Percentiles rank a stretch among this genome's conserved stretches.
Evolutionary conservation across 495 filamentous ascomycete species (phyloP).

Genomic region (Xylaria telfairii): DNA sequence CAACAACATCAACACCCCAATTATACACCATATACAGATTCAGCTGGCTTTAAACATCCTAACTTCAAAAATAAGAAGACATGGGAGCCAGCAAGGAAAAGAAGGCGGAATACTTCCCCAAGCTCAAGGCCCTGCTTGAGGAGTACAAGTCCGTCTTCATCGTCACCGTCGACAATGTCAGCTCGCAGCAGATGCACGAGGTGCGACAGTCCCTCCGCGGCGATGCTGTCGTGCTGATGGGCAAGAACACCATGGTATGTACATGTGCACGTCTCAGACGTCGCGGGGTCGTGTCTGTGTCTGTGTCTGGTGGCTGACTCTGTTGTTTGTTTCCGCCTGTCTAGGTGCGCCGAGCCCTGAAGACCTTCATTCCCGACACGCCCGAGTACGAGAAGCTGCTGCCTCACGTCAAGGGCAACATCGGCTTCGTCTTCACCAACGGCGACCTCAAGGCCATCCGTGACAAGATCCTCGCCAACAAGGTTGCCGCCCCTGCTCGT

Average conservation of each 20-base stretch:
- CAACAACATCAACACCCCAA: conserved; percentile 24
- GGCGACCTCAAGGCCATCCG: conserved; percentile 87
- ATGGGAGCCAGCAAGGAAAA: conserved; percentile 97
- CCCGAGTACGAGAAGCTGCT: conserved; percentile 98
- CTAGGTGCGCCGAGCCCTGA: conserved; percentile 93
- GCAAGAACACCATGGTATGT: conserved; percentile 98
- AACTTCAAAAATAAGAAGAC: conserved; percentile 93
- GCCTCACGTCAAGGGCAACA: conserved; percentile 93
- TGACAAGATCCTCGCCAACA: conserved; percentile 94
- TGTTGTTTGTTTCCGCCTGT: background rate
- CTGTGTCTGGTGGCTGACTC: conserved; percentile 17
- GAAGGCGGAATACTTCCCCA: conserved; percentile 99
- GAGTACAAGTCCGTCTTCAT: conserved; percentile 97
- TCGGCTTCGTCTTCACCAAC: conserved; percentile 99
- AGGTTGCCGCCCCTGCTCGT: conserved; percentile 95
- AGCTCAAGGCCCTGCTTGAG: conserved; percentile 92
- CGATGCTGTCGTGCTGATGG: conserved; percentile 95
- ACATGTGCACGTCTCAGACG: background rate
- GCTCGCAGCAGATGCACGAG: conserved; percentile 99
- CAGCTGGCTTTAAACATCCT: conserved; percentile 93
- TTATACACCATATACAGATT: conserved; percentile 33
- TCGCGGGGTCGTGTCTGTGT: background rate
- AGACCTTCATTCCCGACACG: conserved; percentile 87
- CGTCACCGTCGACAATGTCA: conserved; percentile 93
- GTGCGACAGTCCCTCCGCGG: conserved; percentile 88